Evolutionary conservation across 1,284 basidiomycete species (phyloP).

Genomic region (Cerrena zonata): DNA sequence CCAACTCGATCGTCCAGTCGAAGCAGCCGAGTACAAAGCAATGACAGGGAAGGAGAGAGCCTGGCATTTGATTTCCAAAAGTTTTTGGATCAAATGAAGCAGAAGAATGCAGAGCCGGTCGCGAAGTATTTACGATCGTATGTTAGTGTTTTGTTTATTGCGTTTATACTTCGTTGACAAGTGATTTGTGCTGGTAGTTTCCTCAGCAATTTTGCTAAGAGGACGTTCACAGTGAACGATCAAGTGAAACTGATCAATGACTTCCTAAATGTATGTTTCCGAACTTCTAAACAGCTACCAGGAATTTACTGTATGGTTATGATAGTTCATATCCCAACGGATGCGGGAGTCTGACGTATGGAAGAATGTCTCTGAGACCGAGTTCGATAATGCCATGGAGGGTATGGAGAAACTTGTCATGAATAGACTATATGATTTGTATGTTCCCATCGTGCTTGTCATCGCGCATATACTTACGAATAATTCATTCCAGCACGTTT

Average conservation of each 20-base stretch:
- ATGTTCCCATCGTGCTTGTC: slow-evolving; percentile 25
- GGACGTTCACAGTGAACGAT: slow-evolving; percentile 82
- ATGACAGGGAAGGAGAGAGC: slow-evolving; percentile 23
- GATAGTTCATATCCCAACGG: slow-evolving; percentile 80
- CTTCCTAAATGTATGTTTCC: slow-evolving; percentile 70
- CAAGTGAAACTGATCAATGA: slow-evolving; percentile 92
- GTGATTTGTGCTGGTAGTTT: slow-evolving; percentile 49
- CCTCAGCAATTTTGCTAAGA: slow-evolving; percentile 84
- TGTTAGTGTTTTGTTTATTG: slow-evolving; percentile 26
- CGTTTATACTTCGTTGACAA: background rate
- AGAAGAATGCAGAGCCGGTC: slow-evolving; percentile 78
- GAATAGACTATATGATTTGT: slow-evolving; percentile 95
- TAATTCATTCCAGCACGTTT: slow-evolving; percentile 62
- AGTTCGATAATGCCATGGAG: slow-evolving; percentile 96
- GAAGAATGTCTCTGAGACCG: slow-evolving; percentile 68
- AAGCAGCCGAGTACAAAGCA: slow-evolving; percentile 10
- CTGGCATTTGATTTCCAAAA: slow-evolving; percentile 76
- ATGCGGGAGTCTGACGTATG: slow-evolving; percentile 85
- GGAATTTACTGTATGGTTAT: slow-evolving; percentile 3
- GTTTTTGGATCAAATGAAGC: slow-evolving; percentile 88
- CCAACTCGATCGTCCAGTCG: slow-evolving; percentile 3
- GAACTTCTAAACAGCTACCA: background rate
- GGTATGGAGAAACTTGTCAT: slow-evolving; percentile 99
- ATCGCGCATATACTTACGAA: background rate
- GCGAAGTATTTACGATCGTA: slow-evolving; percentile 88